These are phyloP conservation scores for Aspergillus hiratsukae DNA, from an alignment of 2,329 filamentous ascomycete genomes.

Conservation along the genomic window DNA sequence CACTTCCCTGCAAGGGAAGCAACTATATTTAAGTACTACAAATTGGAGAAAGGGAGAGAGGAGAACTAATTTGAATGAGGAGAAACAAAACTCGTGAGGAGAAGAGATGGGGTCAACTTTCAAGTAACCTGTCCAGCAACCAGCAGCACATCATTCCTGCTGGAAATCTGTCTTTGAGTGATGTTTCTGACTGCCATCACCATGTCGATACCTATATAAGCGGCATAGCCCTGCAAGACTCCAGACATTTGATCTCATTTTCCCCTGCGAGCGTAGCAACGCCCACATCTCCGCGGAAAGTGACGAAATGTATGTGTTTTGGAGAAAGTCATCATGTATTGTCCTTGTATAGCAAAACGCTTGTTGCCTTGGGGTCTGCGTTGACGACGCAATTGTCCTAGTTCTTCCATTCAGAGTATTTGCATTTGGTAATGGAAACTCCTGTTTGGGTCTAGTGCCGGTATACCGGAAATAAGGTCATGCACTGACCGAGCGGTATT, in stretches of 20 bases:
- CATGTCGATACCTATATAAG: neutral
- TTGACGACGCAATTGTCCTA: neutral
- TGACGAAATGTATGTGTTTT: neutral
- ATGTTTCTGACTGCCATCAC: neutral
- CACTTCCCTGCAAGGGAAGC: slow-evolving; percentile 3
- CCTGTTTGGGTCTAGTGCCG: slow-evolving; percentile 22
- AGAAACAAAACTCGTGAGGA: neutral
- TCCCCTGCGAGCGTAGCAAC: neutral
- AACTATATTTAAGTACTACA: neutral
- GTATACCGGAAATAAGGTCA: slow-evolving; percentile 5
- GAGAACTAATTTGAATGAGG: neutral
- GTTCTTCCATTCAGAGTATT: slow-evolving; percentile 30
- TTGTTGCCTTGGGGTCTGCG: neutral
- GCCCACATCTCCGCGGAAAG: slow-evolving; percentile 6
- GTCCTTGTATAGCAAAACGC: neutral
- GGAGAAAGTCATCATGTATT: neutral
- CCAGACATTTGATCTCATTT: neutral
- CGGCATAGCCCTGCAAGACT: neutral
- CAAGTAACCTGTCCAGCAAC: neutral
- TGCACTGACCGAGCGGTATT: neutral
- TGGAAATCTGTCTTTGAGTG: neutral
- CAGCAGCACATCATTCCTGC: neutral
- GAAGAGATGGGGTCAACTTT: neutral
- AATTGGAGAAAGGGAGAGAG: neutral
- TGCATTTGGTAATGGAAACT: slow-evolving; percentile 36